Conservation (phyloP, 139 green algal species). For the Nannochloris sp. region DNA sequence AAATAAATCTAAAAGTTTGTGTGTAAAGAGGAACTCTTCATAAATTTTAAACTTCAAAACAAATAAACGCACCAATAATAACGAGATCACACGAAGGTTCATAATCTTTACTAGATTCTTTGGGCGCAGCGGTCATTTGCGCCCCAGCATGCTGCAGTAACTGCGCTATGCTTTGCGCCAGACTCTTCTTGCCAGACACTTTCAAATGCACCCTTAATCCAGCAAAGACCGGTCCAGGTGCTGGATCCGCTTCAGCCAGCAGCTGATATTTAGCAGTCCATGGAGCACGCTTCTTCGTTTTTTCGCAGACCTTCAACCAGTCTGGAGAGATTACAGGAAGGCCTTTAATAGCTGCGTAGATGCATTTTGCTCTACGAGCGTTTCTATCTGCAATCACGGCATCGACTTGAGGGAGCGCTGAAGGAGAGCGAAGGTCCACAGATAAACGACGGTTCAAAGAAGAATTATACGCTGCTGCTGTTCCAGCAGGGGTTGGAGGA, state of each 20-base stretch:
- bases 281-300: constrained; percentile 1
- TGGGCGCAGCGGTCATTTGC: background rate
- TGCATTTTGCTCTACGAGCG: constrained; percentile 7
- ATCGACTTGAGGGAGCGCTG: background rate
- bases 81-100: background rate
- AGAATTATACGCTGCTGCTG: too few relatives aligned
- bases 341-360: constrained; percentile 12
- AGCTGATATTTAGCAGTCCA: background rate
- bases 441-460: background rate
- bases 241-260: background rate
- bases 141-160: constrained; percentile 17
- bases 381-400: background rate
- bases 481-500: background rate
- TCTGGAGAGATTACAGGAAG: background rate
- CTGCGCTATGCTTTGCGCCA: background rate
- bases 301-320: constrained; percentile 9
- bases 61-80: constrained; percentile 1
- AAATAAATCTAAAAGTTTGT: too few relatives aligned
- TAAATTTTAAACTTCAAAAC: background rate
- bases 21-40: background rate
- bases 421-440: background rate
- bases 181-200: background rate
- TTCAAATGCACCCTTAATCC: constrained; percentile 8
- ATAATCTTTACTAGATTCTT: background rate
- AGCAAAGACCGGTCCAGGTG: constrained; percentile 10